phyloP scores from a whole-genome alignment of 169 alveolate species.

The Besnoitia besnoiti region DNA sequence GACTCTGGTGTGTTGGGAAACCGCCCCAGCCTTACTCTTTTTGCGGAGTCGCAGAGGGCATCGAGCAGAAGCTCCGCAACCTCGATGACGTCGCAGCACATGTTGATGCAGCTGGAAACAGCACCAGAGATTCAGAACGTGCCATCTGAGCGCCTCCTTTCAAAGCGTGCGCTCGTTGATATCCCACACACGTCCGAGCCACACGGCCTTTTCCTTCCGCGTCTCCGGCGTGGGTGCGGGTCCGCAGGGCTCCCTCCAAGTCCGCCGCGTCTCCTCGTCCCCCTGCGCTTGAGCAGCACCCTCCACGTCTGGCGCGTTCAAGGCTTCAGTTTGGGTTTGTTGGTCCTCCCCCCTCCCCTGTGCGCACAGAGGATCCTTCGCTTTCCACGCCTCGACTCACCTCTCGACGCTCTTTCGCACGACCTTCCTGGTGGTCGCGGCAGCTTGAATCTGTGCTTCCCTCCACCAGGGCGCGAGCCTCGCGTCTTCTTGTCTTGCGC shows the following conservation, averaged over 20 bases:
- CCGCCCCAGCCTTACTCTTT: background rate
- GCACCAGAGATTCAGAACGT: no score
- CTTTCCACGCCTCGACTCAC: no score
- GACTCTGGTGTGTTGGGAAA: background rate
- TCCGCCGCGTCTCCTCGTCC: background rate
- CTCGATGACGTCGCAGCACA: background rate
- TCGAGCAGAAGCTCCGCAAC: background rate
- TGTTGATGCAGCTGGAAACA: background rate
- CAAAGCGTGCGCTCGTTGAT: no score
- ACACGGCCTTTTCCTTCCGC: no score
- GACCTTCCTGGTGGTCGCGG: background rate
- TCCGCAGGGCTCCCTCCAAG: no score
- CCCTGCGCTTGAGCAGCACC: background rate
- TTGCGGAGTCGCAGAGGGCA: background rate
- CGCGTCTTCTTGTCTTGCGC: no score
- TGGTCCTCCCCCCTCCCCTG: background rate
- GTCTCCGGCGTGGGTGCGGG: no score
- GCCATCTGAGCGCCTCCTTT: no score
- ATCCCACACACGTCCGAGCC: no score
- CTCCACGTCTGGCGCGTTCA: background rate
- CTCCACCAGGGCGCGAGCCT: background rate
- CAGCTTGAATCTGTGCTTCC: background rate
- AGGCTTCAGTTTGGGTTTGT: no score
- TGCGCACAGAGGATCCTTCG: no score
- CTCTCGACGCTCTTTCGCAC: background rate